A percentile compares a stretch with the other conserved stretches of the same genome.
phyloP scores from a whole-genome alignment of 1,284 basidiomycete genomes.

The Athelia sp. region DNA sequence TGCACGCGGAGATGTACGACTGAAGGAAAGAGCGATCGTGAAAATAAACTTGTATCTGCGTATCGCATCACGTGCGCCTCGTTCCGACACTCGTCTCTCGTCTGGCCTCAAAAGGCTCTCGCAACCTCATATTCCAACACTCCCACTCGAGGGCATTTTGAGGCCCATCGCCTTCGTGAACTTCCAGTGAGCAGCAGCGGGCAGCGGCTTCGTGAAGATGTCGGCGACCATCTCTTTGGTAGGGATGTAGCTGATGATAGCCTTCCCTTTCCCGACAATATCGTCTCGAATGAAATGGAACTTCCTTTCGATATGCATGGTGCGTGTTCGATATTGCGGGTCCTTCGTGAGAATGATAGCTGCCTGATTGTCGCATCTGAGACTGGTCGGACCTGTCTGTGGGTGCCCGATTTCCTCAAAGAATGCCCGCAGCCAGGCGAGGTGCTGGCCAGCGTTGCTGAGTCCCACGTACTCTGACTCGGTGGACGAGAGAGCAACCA shows the following conservation, averaged over 20 bases:
- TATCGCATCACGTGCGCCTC: no score
- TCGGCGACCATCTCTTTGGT: conserved; percentile 20
- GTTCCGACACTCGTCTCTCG: no score
- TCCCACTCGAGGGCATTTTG: conserved; percentile 16
- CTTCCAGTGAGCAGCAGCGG: conserved; percentile 15
- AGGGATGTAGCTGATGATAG: conserved; percentile 11
- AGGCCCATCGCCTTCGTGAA: conserved; percentile 17
- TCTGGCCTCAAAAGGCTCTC: background rate
- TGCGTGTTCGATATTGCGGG: conserved; percentile 13
- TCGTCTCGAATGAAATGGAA: conserved; percentile 25
- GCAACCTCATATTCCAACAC: conserved; percentile 8
- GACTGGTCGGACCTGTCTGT: conserved; percentile 13
- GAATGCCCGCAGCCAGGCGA: conserved; percentile 18
- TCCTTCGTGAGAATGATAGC: conserved; percentile 11
- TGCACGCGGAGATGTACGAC: no score
- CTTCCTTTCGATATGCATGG: conserved; percentile 19
- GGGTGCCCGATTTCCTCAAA: conserved; percentile 19
- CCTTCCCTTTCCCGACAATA: conserved; percentile 15
- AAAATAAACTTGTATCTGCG: no score
- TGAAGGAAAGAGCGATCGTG: no score
- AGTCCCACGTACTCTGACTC: conserved; percentile 33
- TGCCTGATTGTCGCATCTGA: conserved; percentile 21
- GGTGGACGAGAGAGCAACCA: conserved; percentile 25
- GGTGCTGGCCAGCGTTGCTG: conserved; percentile 19
- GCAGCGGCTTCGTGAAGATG: conserved; percentile 21